Conservation (phyloP, 768 basidiomycete genomes). For the Boletus sensibilis region DNA sequence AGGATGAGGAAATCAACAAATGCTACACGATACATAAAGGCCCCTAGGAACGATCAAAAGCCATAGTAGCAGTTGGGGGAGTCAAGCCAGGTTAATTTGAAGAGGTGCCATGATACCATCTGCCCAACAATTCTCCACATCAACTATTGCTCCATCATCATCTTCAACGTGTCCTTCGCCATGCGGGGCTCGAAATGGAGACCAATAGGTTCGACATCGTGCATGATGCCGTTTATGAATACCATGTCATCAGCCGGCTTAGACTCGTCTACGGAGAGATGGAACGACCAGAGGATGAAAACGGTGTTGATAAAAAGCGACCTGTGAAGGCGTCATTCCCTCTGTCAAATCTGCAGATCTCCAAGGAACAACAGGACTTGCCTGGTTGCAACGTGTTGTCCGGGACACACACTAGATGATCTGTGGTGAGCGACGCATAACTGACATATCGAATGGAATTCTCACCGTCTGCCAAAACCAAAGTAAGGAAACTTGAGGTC, state of each 20-base stretch:
- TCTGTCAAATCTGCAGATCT: neutral
- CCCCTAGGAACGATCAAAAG: no score
- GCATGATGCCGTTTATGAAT: constrained; percentile 37
- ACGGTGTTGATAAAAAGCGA: constrained; percentile 62
- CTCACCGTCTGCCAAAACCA: constrained; percentile 46
- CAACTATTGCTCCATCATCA: neutral
- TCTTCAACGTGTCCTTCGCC: constrained; percentile 3
- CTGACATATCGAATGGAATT: neutral
- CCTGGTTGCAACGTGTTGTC: constrained; percentile 51
- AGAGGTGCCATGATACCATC: neutral
- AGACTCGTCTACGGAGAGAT: constrained; percentile 42
- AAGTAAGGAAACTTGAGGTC: constrained; percentile 50
- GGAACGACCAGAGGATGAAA: constrained; percentile 61
- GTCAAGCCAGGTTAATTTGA: neutral
- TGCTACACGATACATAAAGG: no score
- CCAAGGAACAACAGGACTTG: constrained; percentile 14
- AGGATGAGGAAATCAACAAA: no score
- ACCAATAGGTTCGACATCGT: constrained; percentile 44
- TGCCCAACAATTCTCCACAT: neutral
- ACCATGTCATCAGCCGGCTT: constrained; percentile 55
- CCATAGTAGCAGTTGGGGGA: no score
- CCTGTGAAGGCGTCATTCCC: constrained; percentile 26
- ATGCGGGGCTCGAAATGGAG: constrained; percentile 50
- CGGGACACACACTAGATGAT: constrained; percentile 51
- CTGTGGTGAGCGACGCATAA: neutral